Conservation (phyloP, 2,329 filamentous ascomycete species). For the Leptographium lundbergii region DNA sequence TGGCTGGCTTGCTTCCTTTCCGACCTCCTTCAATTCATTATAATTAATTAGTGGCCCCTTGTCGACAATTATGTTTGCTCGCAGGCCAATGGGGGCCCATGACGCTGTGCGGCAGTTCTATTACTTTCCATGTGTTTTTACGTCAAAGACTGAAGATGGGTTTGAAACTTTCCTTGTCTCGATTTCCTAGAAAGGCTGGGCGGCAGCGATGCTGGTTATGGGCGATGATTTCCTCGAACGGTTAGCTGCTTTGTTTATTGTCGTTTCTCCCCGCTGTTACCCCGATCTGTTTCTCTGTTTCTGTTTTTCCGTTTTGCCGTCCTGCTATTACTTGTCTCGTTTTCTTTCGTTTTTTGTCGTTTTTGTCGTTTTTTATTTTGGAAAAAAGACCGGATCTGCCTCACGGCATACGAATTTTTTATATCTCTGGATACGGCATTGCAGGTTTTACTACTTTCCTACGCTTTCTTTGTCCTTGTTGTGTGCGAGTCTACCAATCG, state of each 20-base stretch:
- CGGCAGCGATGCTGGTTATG: conserved; percentile 7
- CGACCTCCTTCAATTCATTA: background rate
- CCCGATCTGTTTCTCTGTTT: too few species aligned
- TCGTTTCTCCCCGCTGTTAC: background rate
- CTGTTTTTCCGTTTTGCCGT: background rate
- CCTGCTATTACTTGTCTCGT: background rate
- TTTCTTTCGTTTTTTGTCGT: background rate
- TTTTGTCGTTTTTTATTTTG: background rate
- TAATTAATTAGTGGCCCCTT: conserved; percentile 1
- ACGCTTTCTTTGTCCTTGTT: background rate
- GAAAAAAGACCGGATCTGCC: conserved; percentile 11
- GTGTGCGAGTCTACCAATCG: background rate
- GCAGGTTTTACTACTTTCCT: background rate
- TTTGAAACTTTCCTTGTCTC: background rate
- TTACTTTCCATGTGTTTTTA: background rate
- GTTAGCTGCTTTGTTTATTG: background rate
- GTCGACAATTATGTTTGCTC: background rate
- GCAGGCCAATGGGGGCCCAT: background rate
- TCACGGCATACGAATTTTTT: conserved; percentile 11
- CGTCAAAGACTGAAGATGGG: background rate
- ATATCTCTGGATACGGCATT: conserved; percentile 3
- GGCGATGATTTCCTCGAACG: background rate
- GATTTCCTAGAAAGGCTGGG: background rate
- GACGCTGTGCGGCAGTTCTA: conserved; percentile 1
- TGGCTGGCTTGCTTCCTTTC: background rate